These are phyloP conservation scores for Penicillium arizonense DNA, from an alignment of 495 filamentous ascomycete genomes.

Conservation along the genomic window DNA sequence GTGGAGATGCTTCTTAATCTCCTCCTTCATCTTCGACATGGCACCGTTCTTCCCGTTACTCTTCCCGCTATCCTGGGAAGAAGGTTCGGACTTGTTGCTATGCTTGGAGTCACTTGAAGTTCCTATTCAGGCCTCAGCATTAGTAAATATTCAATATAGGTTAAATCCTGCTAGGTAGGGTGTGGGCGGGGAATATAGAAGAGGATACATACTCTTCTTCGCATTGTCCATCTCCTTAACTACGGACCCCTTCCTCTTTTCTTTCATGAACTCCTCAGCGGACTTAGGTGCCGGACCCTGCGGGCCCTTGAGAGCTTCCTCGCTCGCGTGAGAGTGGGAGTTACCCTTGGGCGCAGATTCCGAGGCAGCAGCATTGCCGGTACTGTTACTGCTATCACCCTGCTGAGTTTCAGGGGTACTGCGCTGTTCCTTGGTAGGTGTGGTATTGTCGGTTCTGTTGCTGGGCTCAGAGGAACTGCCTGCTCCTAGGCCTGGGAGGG, in stretches of 20 bases:
- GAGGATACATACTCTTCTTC: slow-evolving; percentile 1
- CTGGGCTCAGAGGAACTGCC: background rate
- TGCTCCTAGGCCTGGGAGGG: background rate
- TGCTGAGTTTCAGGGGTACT: background rate
- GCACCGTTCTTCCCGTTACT: slow-evolving; percentile 16
- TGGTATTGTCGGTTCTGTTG: slow-evolving; percentile 3
- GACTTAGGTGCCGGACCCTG: slow-evolving; percentile 25
- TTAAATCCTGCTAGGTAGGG: no score
- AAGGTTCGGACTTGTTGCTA: slow-evolving; percentile 4
- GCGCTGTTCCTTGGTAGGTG: slow-evolving; percentile 1
- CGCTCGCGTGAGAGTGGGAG: slow-evolving; percentile 18
- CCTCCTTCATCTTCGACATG: slow-evolving; percentile 33
- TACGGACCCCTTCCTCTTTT: slow-evolving; percentile 11
- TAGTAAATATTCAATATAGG: background rate
- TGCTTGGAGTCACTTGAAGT: background rate
- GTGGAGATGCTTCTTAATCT: slow-evolving; percentile 29
- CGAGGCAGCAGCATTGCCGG: background rate
- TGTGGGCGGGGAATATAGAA: background rate
- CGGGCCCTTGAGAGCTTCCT: slow-evolving; percentile 37
- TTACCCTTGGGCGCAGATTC: background rate
- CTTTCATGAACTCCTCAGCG: slow-evolving; percentile 30
- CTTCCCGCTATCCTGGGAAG: slow-evolving; percentile 4
- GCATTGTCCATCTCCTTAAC: background rate
- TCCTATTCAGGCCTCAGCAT: background rate
- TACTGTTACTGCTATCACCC: background rate